These are phyloP conservation scores for Rhodamnia rubescens DNA, from an alignment of 345 rosid genomes.

Conservation along the genomic window DNA sequence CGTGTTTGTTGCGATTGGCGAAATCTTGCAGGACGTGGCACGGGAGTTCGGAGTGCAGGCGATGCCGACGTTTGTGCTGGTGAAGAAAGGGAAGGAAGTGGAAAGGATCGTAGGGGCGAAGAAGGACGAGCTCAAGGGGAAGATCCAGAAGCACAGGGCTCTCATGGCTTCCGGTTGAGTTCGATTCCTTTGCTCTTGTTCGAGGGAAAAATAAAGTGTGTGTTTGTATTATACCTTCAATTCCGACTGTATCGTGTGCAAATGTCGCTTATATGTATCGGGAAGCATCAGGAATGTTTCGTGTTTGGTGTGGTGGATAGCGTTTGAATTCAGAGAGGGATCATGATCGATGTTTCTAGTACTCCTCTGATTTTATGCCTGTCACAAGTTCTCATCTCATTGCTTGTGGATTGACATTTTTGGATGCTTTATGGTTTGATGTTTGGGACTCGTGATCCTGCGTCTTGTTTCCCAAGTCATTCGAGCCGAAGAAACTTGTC, in stretches of 20 bases:
- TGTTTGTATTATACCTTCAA: neutral
- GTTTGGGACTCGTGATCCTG: too few species aligned
- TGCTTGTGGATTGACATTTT: too few species aligned
- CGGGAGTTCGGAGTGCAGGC: constrained; percentile 56
- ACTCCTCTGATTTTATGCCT: neutral
- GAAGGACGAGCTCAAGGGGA: constrained; percentile 52
- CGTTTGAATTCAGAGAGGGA: neutral
- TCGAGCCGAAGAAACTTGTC: too few species aligned
- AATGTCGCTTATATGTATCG: neutral
- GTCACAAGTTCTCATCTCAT: neutral
- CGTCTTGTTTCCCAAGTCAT: too few species aligned
- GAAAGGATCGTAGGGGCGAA: constrained; percentile 55
- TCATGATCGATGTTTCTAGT: neutral
- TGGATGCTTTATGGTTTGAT: neutral
- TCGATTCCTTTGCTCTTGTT: neutral
- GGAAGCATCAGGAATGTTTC: too few species aligned
- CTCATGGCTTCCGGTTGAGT: neutral
- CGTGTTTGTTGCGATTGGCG: neutral
- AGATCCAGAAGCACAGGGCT: constrained; percentile 29
- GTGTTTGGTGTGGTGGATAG: neutral
- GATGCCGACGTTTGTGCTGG: constrained; percentile 90
- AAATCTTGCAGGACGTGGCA: constrained; percentile 49
- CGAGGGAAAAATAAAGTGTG: neutral
- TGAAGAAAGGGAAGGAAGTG: constrained; percentile 65
- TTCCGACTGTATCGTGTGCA: neutral